Percentiles rank a stretch among this genome's conserved stretches.
phyloP scores from a whole-genome alignment of 2,329 filamentous ascomycete species.

The Coniochaeta hoffmannii region DNA sequence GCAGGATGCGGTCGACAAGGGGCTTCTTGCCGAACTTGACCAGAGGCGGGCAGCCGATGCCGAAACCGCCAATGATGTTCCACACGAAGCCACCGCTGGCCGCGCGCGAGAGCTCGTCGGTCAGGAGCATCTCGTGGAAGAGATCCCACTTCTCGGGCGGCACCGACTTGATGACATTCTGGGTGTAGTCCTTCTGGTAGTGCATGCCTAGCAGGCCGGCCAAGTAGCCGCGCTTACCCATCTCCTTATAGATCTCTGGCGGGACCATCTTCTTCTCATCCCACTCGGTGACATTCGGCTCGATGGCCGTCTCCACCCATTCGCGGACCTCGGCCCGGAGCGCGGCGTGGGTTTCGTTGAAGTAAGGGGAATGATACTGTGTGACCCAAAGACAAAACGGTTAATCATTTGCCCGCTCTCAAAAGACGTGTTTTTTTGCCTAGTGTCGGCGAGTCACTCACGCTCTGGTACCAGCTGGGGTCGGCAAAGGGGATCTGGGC shows the following conservation, averaged over 20 bases:
- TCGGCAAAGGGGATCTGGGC: conserved; percentile 86
- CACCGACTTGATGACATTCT: conserved; percentile 68
- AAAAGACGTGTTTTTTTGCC: not conserved
- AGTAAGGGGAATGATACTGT: conserved; percentile 96
- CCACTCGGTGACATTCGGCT: conserved; percentile 92
- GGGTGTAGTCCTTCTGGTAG: conserved; percentile 70
- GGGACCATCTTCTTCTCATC: conserved; percentile 92
- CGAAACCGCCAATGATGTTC: conserved; percentile 95
- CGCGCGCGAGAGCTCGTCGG: conserved; percentile 84
- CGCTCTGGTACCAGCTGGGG: conserved; percentile 89
- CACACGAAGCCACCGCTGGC: conserved; percentile 92
- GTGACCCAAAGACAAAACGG: not conserved
- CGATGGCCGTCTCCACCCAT: conserved; percentile 85
- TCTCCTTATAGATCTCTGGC: conserved; percentile 84
- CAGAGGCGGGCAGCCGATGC: conserved; percentile 86
- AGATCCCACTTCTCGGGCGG: conserved; percentile 88
- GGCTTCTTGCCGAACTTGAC: conserved; percentile 86
- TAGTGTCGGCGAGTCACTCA: conserved; percentile 36
- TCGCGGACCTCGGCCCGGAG: conserved; percentile 84
- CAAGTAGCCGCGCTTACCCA: conserved; percentile 88
- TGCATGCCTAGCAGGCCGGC: conserved; percentile 82
- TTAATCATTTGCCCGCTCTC: not conserved
- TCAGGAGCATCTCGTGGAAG: conserved; percentile 95
- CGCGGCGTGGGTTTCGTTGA: conserved; percentile 87
- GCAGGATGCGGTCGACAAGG: conserved; percentile 80